These are phyloP conservation scores for Macaranga tanarius DNA, from an alignment of 441 rosid genomes.

Conservation along the genomic window DNA sequence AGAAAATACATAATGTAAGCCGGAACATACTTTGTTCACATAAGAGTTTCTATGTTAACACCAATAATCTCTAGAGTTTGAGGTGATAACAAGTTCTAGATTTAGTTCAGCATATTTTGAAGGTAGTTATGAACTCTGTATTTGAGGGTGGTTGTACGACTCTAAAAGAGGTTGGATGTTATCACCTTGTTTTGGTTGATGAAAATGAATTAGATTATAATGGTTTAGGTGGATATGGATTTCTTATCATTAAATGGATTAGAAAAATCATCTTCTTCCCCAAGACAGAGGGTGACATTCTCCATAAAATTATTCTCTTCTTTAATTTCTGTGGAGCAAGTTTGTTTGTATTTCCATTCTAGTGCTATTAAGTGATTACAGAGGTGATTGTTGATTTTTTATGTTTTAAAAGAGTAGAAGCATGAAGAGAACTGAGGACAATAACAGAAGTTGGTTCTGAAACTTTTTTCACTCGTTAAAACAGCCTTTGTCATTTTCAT, in stretches of 20 bases:
- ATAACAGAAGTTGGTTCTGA: background rate
- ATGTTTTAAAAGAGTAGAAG: background rate
- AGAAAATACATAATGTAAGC: background rate
- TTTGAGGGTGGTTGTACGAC: background rate
- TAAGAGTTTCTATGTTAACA: background rate
- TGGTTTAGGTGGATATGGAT: background rate
- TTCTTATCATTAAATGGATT: background rate
- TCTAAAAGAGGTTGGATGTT: background rate
- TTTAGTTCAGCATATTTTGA: background rate
- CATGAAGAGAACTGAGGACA: background rate
- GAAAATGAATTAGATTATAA: background rate
- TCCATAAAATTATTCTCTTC: background rate
- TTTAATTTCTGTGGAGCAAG: background rate
- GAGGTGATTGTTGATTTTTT: constrained; percentile 1
- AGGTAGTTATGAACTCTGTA: background rate
- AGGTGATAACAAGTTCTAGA: background rate
- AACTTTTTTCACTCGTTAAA: background rate
- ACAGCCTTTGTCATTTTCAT: background rate
- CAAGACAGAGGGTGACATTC: background rate
- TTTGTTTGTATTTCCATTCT: background rate
- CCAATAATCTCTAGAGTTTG: background rate
- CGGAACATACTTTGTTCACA: background rate
- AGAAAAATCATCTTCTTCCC: background rate
- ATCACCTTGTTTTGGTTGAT: background rate
- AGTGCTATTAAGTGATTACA: background rate